These are phyloP conservation scores for Candida maris DNA, from an alignment of 805 yeast species.

Conservation along the genomic window DNA sequence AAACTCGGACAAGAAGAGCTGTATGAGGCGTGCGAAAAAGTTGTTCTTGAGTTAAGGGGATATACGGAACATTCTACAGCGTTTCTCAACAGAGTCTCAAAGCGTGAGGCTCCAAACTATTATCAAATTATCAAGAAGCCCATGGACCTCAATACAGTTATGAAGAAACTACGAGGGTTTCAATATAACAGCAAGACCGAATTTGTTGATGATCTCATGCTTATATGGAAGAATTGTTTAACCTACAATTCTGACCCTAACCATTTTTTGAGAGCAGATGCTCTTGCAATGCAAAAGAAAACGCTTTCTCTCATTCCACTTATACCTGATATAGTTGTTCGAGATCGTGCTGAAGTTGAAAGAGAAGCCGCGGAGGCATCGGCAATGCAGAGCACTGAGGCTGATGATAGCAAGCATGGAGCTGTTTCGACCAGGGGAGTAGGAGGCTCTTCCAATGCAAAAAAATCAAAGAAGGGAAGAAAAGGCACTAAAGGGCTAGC, in stretches of 20 bases:
- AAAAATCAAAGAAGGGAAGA: slow-evolving; percentile 37
- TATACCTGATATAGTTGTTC: slow-evolving; percentile 83
- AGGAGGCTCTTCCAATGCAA: slow-evolving; percentile 27
- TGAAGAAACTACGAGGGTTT: slow-evolving; percentile 79
- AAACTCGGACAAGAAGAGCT: slow-evolving; percentile 95
- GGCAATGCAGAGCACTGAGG: slow-evolving; percentile 36
- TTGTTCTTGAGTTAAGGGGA: slow-evolving; percentile 81
- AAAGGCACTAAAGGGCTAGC: slow-evolving; percentile 33
- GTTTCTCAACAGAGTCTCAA: slow-evolving; percentile 90
- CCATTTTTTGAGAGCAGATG: slow-evolving; percentile 87
- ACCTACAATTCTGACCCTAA: slow-evolving; percentile 92
- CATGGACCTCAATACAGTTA: slow-evolving; percentile 93
- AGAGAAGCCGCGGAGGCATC: slow-evolving; percentile 51
- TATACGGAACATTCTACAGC: slow-evolving; percentile 97
- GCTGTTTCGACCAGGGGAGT: slow-evolving; percentile 32
- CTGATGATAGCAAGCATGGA: slow-evolving; percentile 22
- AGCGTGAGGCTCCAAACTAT: slow-evolving; percentile 97
- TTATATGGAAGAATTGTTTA: slow-evolving; percentile 93
- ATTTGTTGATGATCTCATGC: slow-evolving; percentile 92
- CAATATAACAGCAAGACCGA: slow-evolving; percentile 82
- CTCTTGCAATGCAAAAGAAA: slow-evolving; percentile 93
- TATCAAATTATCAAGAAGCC: slow-evolving; percentile 86
- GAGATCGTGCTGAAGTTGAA: slow-evolving; percentile 70
- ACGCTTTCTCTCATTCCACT: slow-evolving; percentile 70
- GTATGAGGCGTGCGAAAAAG: slow-evolving; percentile 96